Percentiles rank a stretch among this genome's conserved stretches.
Conservation (phyloP, 495 filamentous ascomycete species). For the Friedmanniomyces simplex region DNA sequence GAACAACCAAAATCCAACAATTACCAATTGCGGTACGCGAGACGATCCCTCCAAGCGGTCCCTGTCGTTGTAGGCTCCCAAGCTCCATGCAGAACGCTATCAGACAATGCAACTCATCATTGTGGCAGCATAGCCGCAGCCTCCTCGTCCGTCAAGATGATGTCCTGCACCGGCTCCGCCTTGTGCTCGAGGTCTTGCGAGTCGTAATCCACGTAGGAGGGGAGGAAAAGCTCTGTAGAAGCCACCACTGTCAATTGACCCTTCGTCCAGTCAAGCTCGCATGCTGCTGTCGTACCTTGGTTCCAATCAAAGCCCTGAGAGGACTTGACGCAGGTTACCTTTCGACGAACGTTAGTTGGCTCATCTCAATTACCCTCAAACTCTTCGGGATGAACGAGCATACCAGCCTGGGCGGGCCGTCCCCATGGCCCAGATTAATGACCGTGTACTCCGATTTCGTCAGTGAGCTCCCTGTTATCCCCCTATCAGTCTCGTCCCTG, state of each 20-base stretch:
- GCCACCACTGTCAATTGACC: neutral
- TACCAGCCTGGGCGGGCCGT: constrained; percentile 53
- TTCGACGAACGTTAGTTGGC: neutral
- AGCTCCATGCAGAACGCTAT: constrained; percentile 15
- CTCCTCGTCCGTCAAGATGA: constrained; percentile 50
- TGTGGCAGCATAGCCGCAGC: constrained; percentile 32
- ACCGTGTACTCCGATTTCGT: constrained; percentile 57
- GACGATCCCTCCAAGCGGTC: neutral
- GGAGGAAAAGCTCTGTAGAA: constrained; percentile 35
- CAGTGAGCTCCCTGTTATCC: constrained; percentile 45
- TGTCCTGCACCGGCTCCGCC: constrained; percentile 58
- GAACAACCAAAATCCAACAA: neutral
- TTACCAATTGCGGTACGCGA: neutral
- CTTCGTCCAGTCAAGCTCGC: neutral
- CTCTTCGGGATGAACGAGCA: constrained; percentile 23
- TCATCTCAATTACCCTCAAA: neutral
- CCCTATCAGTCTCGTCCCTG: constrained; percentile 3
- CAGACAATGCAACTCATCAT: constrained; percentile 9
- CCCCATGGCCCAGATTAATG: constrained; percentile 54
- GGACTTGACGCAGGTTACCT: constrained; percentile 61
- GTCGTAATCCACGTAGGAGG: constrained; percentile 31
- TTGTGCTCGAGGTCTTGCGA: constrained; percentile 46
- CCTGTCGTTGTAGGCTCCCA: neutral
- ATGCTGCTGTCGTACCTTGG: constrained; percentile 36
- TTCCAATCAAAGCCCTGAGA: constrained; percentile 66